Evolutionary conservation across 106 monocot genomes (phyloP).

Genomic region (Acorus gramineus): DNA sequence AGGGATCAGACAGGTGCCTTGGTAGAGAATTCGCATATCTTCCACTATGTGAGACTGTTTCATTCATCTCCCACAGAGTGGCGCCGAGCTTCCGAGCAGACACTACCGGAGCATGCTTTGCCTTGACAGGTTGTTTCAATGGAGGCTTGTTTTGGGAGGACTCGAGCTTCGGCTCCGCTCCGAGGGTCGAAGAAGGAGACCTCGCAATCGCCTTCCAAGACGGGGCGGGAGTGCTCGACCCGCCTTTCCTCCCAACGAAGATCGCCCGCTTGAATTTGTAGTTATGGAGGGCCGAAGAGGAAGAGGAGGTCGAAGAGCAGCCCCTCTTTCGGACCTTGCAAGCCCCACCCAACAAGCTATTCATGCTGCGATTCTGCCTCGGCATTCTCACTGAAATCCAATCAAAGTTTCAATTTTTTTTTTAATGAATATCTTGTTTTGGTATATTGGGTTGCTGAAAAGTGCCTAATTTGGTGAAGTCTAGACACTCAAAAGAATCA

Average conservation of each 20-base stretch:
- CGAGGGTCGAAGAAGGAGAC: conserved; percentile 19
- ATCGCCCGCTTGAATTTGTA: conserved; percentile 30
- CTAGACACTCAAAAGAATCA: too few relatives aligned
- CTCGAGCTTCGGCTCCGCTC: conserved; percentile 8
- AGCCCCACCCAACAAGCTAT: conserved; percentile 4
- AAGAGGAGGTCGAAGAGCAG: conserved; percentile 26
- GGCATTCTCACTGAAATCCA: conserved; percentile 17
- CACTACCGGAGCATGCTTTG: conserved; percentile 14
- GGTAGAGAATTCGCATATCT: conserved; percentile 10
- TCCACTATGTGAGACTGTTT: conserved; percentile 13
- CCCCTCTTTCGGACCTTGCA: conserved; percentile 33
- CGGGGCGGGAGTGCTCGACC: conserved; percentile 20
- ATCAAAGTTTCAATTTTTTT: too few relatives aligned
- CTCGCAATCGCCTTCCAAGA: conserved; percentile 26
- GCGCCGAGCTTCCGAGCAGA: conserved; percentile 56
- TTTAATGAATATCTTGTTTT: too few relatives aligned
- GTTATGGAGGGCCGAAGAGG: conserved; percentile 26
- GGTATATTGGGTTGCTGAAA: too few relatives aligned
- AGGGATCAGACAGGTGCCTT: conserved; percentile 28
- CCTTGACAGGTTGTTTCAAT: background rate
- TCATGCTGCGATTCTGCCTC: conserved; percentile 7
- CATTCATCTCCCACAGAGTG: conserved; percentile 44
- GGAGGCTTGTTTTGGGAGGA: conserved; percentile 2
- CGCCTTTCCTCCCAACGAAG: conserved; percentile 14
- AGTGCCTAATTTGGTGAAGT: too few relatives aligned